Evolutionary conservation across 805 yeast species (phyloP), one percentile per base, ranked within the genome.

Genomic region (Dipodascus albidus): DNA sequence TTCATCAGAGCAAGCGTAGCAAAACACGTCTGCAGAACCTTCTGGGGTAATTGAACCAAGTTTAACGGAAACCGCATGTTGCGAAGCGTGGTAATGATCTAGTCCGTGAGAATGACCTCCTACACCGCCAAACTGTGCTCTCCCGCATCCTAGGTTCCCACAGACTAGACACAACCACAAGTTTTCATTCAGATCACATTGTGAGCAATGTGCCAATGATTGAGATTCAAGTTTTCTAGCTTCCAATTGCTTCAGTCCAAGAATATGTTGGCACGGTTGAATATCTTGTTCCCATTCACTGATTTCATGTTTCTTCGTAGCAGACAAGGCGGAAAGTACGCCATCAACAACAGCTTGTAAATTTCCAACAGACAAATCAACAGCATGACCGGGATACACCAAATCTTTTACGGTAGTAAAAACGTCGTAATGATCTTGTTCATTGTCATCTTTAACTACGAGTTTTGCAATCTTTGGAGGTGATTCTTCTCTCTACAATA

Each of bases 51-150:
- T 76, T 0, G 96, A 87, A 0, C 99, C 99, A 49, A 93, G 70
- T 63, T 93, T 93, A 4, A 90, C 86, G 0, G 97, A 96, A 17
- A 90, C 80, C 1, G 87, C 79, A 68, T 93, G 99, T 0, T 72
- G 74, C 0, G 78, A 59, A 11, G 63, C 51, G 41, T 83, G 79
- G 62, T 66, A 83, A 68, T 93, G 99, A 0, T 68, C 65, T 55
- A 91, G 70, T 0, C 96, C 98, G 67, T 93, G 99, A 0, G 96
- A 82, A 64, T 91, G 81, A 3, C 99, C 99, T n/a, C 89, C 84
- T 11, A 85, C 80, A 22, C 95, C 91, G 35, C 98, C 99, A 64
- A 86, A 87, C 67, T 93, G 99, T 31, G 82, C 82, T 58, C 99
- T 74, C 3, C 99, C 99, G 70, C 99, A 93, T 2, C 96, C 96